Evolutionary conservation across 495 filamentous ascomycete species (phyloP), one percentile per base, ranked within the genome.

Genomic region (Penicillium verhagenii): DNA sequence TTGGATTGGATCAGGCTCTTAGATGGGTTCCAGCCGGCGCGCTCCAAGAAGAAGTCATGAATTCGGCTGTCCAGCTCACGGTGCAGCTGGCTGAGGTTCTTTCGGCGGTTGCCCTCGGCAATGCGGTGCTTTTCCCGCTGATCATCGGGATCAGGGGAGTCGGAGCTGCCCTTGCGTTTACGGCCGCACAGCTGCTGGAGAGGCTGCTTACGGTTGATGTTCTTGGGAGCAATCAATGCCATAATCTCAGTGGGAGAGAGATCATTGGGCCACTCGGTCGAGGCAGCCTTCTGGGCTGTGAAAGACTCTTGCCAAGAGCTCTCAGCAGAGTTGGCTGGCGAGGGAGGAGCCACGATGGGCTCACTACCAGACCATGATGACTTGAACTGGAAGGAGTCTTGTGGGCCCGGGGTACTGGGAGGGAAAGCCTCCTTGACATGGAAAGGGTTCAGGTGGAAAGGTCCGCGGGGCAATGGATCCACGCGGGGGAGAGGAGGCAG

Each of bases 101-200:
- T 75, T 23, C 75, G 71, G 20, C 75, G 67, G 51, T 76, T 76
- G 29, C 72, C 75, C 58, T 78, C 75, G 6, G 75, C 75, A 24
- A 76, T 73, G 21, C 75, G 71, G 56, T 78, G 75, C 63, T 76
- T 78, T 54, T 76, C 73, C 6, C 73, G 66, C 63, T 76, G 73
- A 51, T 74, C 73, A 52, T 75, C 73, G 7, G 59, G 60, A 37
- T 76, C 75, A 3, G 52, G 58, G 8, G 68, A 69, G 47, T 65
- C 58, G 31, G 66, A 49, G 53, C 69, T 74, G n/a, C 66, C 65
- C 65, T 76, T 78, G 48, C 75, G 73, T 66, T 78, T 78, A 13
- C 73, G 73, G 26, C 72, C 73, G 50, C 73, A 76, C 11, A 75
- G 63, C 49, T 78, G 74, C 64, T 78, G 75, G 23, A 78, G 59